Evolutionary conservation across 176 grass and related monocot species (phyloP), one percentile per base, ranked within the genome.

Genomic region (Phoenix roebelenii): DNA sequence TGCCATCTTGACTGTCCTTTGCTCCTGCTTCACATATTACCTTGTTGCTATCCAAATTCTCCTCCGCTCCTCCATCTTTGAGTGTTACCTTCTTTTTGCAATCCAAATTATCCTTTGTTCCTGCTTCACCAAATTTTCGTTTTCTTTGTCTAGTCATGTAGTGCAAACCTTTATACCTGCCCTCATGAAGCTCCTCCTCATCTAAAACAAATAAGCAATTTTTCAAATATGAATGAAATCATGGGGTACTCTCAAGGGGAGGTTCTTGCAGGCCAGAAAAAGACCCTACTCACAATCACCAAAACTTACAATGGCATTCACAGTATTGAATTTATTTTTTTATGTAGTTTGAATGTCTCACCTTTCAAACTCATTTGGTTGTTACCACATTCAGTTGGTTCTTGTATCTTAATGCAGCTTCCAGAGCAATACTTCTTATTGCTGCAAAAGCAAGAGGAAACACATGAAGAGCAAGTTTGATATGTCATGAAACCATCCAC

Each of bases 401-500:
- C 77, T 63, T 57, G 61, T 68, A 82, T 48, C 73, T 44, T 67
- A 77, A 39, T 22, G n/a, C 70, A 89, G 51, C 49, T 74, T 68
- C 77, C 81, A 12, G 25, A 65, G 63, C 73, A 78, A 3, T 0
- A 17, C 60, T 78, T 77, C 64, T 81, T 74, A 49, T 89, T 74
- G 28, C 86, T 89, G 63, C 55, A 74, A 69, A 80, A 80, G 25
- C 51, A 68, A 44, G 57, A 39, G 18, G 5, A 63, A 16, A 59
- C n/a, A 64, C n/a, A 82, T 15, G 2, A 39, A 49, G 30, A 44
- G 35, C 35, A 44, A 44, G 35, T 44, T 20, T 66, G 23, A 57
- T 48, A 29, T 72, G 17, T 18, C 20, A 52, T 2, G 23, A 60
- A 57, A 44, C 35, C 10, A 44, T 44, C 35, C 35, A 44, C 35